phyloP scores from a whole-genome alignment of 352 stramenopile species.

The Pythium insidiosum region DNA sequence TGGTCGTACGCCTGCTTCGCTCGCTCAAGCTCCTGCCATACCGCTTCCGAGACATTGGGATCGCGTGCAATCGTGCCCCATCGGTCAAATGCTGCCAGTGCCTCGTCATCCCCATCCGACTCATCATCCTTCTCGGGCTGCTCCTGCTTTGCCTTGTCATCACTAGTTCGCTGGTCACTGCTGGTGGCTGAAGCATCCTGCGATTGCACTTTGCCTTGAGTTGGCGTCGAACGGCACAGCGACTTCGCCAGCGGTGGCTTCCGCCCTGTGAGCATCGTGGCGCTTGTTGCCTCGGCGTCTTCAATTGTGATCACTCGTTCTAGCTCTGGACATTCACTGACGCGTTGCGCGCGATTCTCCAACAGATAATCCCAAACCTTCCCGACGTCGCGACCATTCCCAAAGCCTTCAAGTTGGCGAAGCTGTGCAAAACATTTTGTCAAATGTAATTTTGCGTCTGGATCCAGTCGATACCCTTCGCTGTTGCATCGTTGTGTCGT shows the following conservation, averaged over 20 bases:
- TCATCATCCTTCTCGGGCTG: conserved; percentile 17
- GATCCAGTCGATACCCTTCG: conserved; percentile 31
- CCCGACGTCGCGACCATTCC: conserved; percentile 66
- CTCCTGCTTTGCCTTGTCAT: not conserved
- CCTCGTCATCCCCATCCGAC: conserved; percentile 9
- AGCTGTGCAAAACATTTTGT: conserved; percentile 26
- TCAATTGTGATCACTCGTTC: conserved; percentile 32
- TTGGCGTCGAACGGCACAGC: conserved; percentile 16
- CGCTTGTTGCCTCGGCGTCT: conserved; percentile 31
- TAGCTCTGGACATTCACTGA: conserved; percentile 31
- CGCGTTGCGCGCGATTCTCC: conserved; percentile 54
- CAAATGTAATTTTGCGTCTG: conserved; percentile 19
- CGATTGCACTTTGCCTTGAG: not conserved
- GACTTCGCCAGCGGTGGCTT: conserved; percentile 22
- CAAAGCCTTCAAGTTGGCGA: conserved; percentile 46
- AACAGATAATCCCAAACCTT: conserved; percentile 56
- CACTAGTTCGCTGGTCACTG: too few species aligned
- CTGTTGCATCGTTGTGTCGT: conserved; percentile 32
- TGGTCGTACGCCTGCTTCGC: conserved; percentile 49
- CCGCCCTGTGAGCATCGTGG: conserved; percentile 25
- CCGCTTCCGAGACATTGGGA: conserved; percentile 45
- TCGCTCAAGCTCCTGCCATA: conserved; percentile 55
- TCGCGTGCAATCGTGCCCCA: conserved; percentile 20
- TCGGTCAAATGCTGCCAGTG: too few species aligned
- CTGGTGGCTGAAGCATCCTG: conserved; percentile 1